phyloP scores from a whole-genome alignment of 176 grass and related monocot species.

The Juncus inflexus region DNA sequence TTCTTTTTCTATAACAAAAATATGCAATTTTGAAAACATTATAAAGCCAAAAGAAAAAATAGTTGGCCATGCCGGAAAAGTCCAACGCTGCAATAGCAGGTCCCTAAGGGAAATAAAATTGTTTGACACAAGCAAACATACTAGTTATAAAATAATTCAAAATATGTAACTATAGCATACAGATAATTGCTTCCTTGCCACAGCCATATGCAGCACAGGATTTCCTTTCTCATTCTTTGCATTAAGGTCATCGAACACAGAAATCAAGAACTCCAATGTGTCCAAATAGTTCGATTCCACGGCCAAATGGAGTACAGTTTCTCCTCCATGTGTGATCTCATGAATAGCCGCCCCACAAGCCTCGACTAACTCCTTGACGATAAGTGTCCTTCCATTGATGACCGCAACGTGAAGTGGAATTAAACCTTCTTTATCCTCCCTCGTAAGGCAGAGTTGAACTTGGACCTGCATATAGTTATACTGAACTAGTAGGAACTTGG shows the following conservation, averaged over 20 bases:
- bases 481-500: too few relatives aligned
- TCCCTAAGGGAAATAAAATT: too few relatives aligned
- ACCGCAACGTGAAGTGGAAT: slow-evolving; percentile 4
- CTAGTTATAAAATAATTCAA: too few relatives aligned
- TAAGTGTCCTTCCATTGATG: background rate
- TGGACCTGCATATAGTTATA: background rate
- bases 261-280: background rate
- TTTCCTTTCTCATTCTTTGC: background rate
- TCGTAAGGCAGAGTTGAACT: background rate
- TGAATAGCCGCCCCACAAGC: background rate
- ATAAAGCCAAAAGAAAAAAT: too few relatives aligned
- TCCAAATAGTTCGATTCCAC: slow-evolving; percentile 3
- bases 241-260: background rate
- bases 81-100: too few relatives aligned
- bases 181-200: background rate
- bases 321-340: background rate
- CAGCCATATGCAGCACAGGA: slow-evolving; percentile 15
- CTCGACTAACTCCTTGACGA: background rate
- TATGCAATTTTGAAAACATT: too few relatives aligned
- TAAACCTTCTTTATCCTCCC: slow-evolving; percentile 2
- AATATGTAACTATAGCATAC: background rate
- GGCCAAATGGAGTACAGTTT: slow-evolving; percentile 12
- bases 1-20: too few relatives aligned
- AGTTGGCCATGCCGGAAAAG: too few relatives aligned
- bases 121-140: too few relatives aligned